These are phyloP conservation scores for Buxus sempervirens DNA, from an alignment of 164 flowering plant species.

Conservation along the genomic window DNA sequence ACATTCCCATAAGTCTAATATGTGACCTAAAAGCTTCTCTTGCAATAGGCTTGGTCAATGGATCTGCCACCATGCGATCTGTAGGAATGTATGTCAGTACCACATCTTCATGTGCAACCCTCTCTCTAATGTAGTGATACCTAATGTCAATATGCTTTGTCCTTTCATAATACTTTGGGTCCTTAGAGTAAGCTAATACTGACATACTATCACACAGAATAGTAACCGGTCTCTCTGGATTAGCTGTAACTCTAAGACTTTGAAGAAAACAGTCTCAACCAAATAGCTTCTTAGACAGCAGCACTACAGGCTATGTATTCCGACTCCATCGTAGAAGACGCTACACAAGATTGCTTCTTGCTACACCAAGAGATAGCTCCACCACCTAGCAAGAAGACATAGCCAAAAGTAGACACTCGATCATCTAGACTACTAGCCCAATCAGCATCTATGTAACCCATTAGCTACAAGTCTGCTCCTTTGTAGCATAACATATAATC, in stretches of 20 bases:
- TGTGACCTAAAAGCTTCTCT: neutral
- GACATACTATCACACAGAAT: slow-evolving; percentile 2
- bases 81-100: neutral
- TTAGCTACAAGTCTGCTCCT: neutral
- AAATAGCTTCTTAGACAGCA: slow-evolving; percentile 7
- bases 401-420: slow-evolving; percentile 5
- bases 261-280: slow-evolving; percentile 2
- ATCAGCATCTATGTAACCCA: neutral
- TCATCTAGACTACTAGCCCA: slow-evolving; percentile 3
- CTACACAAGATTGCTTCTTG: neutral
- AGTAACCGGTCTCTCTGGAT: neutral
- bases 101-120: neutral
- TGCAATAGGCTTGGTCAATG: neutral
- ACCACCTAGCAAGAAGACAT: slow-evolving; percentile 6
- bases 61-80: slow-evolving; percentile 1
- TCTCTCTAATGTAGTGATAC: slow-evolving; percentile 5
- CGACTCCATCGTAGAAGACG: slow-evolving; percentile 11
- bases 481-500: neutral
- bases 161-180: neutral
- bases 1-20: no score
- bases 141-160: slow-evolving; percentile 2
- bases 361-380: slow-evolving; percentile 14
- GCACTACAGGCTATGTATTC: neutral
- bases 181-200: neutral
- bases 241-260: neutral